Base-by-base conservation (phyloP, 2,329 filamentous ascomycete genomes). In the Cryphonectria naterciae region DNA sequence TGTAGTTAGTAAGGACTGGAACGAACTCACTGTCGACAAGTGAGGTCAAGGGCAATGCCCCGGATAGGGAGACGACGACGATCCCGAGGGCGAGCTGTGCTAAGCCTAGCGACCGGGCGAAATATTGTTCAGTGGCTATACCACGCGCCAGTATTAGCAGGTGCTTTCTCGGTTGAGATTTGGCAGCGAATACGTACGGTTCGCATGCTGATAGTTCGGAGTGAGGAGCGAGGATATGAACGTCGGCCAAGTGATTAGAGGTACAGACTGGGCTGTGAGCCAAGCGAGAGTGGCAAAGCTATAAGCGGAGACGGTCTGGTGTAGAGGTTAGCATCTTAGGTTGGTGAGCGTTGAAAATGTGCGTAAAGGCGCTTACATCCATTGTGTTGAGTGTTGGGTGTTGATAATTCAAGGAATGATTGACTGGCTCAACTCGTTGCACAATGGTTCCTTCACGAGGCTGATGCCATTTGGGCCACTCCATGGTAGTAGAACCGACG, bases 91-190 rank as follows among this genome's bases (percentile, higher is more conserved):
- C 83, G 32, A 94, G 82, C 61, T 94, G 85, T 41, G 89, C 83
- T 70, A 95, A 83, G 73, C 91, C 93, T 1, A 94, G 85, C 39
- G 86, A 88, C 58, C 92, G 91, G 67, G 89, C 89, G 79, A 95
- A 90, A 85, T 95, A 95, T 69, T 87, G 81, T 80, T 94, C 92
- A 43, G 93, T 83, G 35, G 81, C 89, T 88, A 74, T 17, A 41
- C 35, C 22, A 4, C 61, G 35, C 19, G 60, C n/a, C 35, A 35
- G 37, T 62, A 11, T 62, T n/a, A 62, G 60, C 35, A 39, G 13
- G 11, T 41, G 1, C 15, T 2, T 35, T 62, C 11, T 58, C 17
- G 7, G 19, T 11, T 35, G 4, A 15, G 7, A 62, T n/a, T 25
- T 2, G n/a, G 60, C 56, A 13, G 11, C 35, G 11, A 4, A 1